These are phyloP conservation scores for Melianthus villosus DNA, from an alignment of 441 rosid genomes.

Conservation along the genomic window DNA sequence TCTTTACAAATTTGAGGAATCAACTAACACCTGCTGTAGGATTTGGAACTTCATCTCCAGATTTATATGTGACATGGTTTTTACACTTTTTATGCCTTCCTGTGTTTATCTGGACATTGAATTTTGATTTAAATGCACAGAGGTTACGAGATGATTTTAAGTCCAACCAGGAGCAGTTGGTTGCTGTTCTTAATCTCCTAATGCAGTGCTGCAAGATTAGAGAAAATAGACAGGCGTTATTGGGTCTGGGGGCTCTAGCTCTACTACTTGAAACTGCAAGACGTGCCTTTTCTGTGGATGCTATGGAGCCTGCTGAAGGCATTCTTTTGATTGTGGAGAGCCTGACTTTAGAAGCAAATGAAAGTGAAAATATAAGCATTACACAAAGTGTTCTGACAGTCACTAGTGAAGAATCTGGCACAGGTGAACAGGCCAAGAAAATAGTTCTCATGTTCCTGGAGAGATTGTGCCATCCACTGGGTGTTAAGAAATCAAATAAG, in stretches of 20 bases:
- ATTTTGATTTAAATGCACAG: constrained; percentile 30
- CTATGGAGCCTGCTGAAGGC: constrained; percentile 99
- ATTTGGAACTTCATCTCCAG: too few species aligned
- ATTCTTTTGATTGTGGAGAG: constrained; percentile 98
- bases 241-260: constrained; percentile 82
- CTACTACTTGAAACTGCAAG: constrained; percentile 98
- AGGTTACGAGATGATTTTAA: constrained; percentile 78
- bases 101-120: too few species aligned
- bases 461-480: constrained; percentile 82
- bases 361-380: constrained; percentile 72
- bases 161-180: constrained; percentile 90
- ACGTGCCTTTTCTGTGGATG: constrained; percentile 95
- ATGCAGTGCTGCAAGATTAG: constrained; percentile 97
- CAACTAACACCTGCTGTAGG: too few species aligned
- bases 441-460: constrained; percentile 97
- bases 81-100: too few species aligned
- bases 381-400: constrained; percentile 74
- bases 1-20: too few species aligned
- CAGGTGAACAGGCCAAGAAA: constrained; percentile 94
- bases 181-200: constrained; percentile 90
- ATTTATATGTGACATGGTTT: too few species aligned
- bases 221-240: constrained; percentile 80
- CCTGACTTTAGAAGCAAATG: constrained; percentile 94
- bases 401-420: constrained; percentile 77
- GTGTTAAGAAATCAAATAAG: constrained; percentile 84